Evolutionary conservation across 371 early-diverging fungal species (phyloP).

Genomic region (Mucor mucedo): DNA sequence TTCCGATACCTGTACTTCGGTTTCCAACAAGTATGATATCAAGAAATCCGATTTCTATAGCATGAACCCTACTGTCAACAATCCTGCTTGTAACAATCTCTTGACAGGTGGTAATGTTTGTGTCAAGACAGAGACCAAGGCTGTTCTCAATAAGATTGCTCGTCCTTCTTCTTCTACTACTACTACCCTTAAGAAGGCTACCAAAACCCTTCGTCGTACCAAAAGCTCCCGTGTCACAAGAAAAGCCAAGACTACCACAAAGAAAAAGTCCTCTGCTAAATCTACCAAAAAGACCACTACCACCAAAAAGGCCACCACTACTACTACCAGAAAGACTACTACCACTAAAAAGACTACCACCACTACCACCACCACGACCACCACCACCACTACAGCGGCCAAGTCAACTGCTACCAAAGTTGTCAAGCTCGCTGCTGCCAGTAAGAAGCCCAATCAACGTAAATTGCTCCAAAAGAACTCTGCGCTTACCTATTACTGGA

Average conservation of each 20-base stretch:
- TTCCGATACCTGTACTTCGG: constrained; percentile 41
- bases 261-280: background rate
- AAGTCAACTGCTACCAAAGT: background rate
- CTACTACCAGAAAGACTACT: constrained; percentile 3
- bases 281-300: background rate
- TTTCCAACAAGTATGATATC: constrained; percentile 41
- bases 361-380: constrained; percentile 7
- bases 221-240: constrained; percentile 3
- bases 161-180: constrained; percentile 7
- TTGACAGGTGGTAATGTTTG: constrained; percentile 47
- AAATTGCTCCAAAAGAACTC: constrained; percentile 44
- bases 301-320: constrained; percentile 1
- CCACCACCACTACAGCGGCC: constrained; percentile 2
- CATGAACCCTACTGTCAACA: constrained; percentile 44
- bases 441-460: constrained; percentile 23
- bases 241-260: constrained; percentile 11
- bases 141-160: background rate
- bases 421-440: constrained; percentile 1
- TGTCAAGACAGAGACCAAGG: constrained; percentile 18
- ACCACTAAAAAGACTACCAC: constrained; percentile 4
- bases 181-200: background rate
- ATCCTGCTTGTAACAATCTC: constrained; percentile 36
- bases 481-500: constrained; percentile 60
- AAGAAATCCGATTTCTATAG: constrained; percentile 34
- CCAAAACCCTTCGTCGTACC: constrained; percentile 1